Conservation (phyloP, 75 land plant species). For the Pseudotsuga menziesii region DNA sequence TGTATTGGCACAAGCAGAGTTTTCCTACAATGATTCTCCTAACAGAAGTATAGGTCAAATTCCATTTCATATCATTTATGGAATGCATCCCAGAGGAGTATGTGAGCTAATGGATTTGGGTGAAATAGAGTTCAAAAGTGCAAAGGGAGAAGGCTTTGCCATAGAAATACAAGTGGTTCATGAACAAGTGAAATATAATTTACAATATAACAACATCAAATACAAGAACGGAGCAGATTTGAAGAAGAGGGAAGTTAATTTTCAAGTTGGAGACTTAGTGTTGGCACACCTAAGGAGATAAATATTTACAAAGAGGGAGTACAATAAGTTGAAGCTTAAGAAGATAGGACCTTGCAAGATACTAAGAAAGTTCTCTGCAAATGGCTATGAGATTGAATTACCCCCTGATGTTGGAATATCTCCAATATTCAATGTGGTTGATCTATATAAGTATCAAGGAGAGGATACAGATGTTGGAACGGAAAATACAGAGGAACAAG, state of each 20-base stretch:
- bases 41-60: neutral
- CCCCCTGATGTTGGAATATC: neutral
- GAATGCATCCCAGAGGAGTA: neutral
- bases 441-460: neutral
- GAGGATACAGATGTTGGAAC: neutral
- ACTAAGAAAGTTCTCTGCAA: neutral
- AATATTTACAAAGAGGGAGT: neutral
- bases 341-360: neutral
- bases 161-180: neutral
- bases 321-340: neutral
- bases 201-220: neutral
- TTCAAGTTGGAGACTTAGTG: neutral
- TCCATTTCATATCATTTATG: neutral
- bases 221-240: neutral
- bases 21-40: neutral
- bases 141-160: neutral
- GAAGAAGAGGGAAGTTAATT: neutral
- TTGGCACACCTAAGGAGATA: neutral
- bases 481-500: neutral
- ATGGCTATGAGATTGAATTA: neutral
- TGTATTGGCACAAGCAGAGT: neutral
- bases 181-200: neutral
- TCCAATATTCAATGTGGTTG: neutral
- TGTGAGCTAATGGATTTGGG: neutral
- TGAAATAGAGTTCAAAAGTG: neutral